Percentiles rank a stretch among this genome's conserved stretches.
phyloP scores from a whole-genome alignment of 163 green algal species.

The Scenedesmus sp. region DNA sequence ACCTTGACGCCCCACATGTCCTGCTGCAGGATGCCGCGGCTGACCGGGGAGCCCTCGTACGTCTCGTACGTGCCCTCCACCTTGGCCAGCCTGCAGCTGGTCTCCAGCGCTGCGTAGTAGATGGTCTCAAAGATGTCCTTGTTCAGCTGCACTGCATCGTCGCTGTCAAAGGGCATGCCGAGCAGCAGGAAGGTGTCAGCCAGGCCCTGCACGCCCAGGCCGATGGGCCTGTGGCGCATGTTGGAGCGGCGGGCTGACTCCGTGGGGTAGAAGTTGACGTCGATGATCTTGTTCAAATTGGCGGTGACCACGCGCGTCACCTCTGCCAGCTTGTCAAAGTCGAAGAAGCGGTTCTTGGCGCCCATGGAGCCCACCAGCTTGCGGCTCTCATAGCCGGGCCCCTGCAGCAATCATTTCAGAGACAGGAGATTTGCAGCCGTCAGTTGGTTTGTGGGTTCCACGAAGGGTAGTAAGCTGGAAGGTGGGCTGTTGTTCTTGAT shows the following conservation, averaged over 20 bases:
- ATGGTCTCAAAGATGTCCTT: slow-evolving; percentile 98
- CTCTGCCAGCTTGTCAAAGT: slow-evolving; percentile 96
- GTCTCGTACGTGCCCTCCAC: slow-evolving; percentile 91
- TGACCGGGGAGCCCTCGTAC: slow-evolving; percentile 94
- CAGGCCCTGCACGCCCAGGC: slow-evolving; percentile 96
- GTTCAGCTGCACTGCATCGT: slow-evolving; percentile 94
- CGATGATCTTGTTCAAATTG: slow-evolving; percentile 99
- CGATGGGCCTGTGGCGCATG: slow-evolving; percentile 98
- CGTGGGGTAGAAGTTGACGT: slow-evolving; percentile 99
- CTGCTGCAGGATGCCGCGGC: slow-evolving; percentile 94
- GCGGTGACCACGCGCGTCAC: slow-evolving; percentile 78
- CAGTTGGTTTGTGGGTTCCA: no score
- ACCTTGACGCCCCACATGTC: slow-evolving; percentile 97
- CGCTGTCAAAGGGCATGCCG: slow-evolving; percentile 97
- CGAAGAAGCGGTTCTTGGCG: slow-evolving; percentile 88
- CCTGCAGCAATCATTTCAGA: background rate
- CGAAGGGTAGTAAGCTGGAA: slow-evolving; percentile 14
- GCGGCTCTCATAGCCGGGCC: slow-evolving; percentile 71
- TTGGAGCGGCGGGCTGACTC: slow-evolving; percentile 93
- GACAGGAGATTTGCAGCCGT: no score
- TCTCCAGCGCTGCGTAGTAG: slow-evolving; percentile 92
- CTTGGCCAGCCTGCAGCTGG: slow-evolving; percentile 90
- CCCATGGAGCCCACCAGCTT: slow-evolving; percentile 83
- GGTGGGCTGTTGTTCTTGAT: no score
- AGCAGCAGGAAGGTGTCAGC: slow-evolving; percentile 99